A percentile compares a stretch with the other conserved stretches of the same genome.
These are phyloP conservation scores for Magnaporthales sp. DNA, from an alignment of 2,329 filamentous ascomycete species.

Conservation along the genomic window DNA sequence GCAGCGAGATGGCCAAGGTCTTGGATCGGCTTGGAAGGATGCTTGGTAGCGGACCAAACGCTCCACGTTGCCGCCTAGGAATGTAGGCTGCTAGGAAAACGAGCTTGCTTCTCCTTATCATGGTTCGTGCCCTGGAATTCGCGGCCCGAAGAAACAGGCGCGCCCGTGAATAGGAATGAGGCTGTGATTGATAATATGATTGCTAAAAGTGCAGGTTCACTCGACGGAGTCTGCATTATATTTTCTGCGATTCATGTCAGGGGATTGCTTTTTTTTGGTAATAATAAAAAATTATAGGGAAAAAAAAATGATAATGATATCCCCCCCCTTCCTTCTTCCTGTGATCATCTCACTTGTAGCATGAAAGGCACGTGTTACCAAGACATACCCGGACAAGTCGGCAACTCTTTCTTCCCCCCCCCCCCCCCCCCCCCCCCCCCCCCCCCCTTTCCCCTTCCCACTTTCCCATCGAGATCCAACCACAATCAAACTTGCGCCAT, in stretches of 20 bases:
- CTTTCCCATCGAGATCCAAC: not conserved
- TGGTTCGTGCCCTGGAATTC: not conserved
- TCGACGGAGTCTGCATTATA: too few relatives aligned
- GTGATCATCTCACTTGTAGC: not conserved
- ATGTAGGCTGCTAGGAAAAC: not conserved
- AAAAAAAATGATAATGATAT: not conserved
- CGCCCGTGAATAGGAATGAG: not conserved
- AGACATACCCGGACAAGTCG: not conserved
- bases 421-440: too few relatives aligned
- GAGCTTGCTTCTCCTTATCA: not conserved
- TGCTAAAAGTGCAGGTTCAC: not conserved
- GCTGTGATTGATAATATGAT: not conserved
- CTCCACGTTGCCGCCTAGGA: not conserved
- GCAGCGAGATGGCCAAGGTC: not conserved
- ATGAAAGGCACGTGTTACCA: not conserved
- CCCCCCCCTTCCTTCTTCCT: not conserved
- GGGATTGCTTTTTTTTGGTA: not conserved
- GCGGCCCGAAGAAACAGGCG: not conserved
- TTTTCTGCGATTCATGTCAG: too few relatives aligned
- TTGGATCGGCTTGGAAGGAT: not conserved
- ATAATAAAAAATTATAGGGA: not conserved
- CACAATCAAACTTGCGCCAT: not conserved
- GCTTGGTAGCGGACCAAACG: not conserved
- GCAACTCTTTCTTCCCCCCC: not conserved
- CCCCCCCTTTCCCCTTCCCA: not conserved